Evolutionary conservation across 2,329 filamentous ascomycete genomes (phyloP).

Genomic region (Fusarium cyanostomum): DNA sequence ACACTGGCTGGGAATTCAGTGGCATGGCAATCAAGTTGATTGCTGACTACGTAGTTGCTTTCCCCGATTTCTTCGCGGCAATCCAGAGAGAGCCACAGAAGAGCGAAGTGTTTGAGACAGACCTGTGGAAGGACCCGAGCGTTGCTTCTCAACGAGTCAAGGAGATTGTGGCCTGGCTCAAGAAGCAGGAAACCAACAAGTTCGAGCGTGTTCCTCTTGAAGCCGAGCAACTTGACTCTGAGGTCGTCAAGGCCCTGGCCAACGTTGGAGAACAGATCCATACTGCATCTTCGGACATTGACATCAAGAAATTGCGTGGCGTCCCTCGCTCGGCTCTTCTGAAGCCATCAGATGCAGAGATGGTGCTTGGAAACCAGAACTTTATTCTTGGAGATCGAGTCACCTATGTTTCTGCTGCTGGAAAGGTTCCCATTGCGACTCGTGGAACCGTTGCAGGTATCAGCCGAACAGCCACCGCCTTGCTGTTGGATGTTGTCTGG

Average conservation of each 20-base stretch:
- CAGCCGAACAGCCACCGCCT: constrained; percentile 83
- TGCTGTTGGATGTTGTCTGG: constrained; percentile 91
- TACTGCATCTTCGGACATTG: constrained; percentile 60
- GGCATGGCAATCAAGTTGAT: constrained; percentile 82
- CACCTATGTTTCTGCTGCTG: constrained; percentile 90
- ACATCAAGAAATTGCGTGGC: constrained; percentile 76
- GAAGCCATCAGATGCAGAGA: constrained; percentile 95
- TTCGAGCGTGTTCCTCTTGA: constrained; percentile 97
- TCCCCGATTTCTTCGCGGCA: constrained; percentile 93
- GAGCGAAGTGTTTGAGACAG: constrained; percentile 83
- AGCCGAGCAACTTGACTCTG: constrained; percentile 94
- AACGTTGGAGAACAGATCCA: constrained; percentile 73
- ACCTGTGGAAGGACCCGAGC: constrained; percentile 81
- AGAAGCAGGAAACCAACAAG: constrained; percentile 87
- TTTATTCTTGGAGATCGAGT: constrained; percentile 90
- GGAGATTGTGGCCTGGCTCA: constrained; percentile 93
- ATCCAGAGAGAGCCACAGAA: constrained; percentile 87
- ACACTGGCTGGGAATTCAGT: constrained; percentile 96
- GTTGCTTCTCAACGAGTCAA: constrained; percentile 83
- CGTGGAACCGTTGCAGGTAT: constrained; percentile 95
- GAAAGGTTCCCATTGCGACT: constrained; percentile 92
- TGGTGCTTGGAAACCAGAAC: constrained; percentile 83
- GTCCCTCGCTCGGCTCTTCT: constrained; percentile 89
- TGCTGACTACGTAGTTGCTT: constrained; percentile 88
- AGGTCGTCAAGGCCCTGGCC: constrained; percentile 84